Conservation (phyloP, 148 eudicot genomes). For the Polygonum maritimum region DNA sequence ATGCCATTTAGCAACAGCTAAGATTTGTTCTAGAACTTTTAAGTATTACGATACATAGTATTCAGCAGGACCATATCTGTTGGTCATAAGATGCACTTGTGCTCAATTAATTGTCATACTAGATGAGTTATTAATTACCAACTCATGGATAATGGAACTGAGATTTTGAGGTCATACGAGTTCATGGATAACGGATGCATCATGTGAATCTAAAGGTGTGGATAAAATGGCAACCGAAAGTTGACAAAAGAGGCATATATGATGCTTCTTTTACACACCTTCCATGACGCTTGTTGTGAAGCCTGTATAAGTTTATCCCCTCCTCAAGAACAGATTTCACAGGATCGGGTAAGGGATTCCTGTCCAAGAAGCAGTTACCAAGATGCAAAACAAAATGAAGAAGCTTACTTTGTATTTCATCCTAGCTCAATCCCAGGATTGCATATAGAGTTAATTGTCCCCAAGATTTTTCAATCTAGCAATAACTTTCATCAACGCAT, state of each 20-base stretch:
- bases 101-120: background rate
- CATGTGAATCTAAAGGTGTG: background rate
- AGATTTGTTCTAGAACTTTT: background rate
- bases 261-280: constrained; percentile 25
- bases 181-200: background rate
- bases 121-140: background rate
- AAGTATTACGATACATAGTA: background rate
- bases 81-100: background rate
- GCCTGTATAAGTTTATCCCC: constrained; percentile 65
- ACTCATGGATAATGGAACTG: background rate
- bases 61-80: background rate
- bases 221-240: background rate
- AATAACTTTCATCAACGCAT: background rate
- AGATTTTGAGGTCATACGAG: background rate
- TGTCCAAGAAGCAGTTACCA: constrained; percentile 17
- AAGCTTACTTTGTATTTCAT: background rate
- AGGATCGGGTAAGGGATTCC: constrained; percentile 60
- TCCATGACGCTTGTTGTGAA: constrained; percentile 62
- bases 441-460: background rate
- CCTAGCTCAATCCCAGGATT: background rate
- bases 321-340: constrained; percentile 68
- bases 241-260: background rate
- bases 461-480: no score
- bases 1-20: background rate
- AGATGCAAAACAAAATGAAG: background rate